A percentile compares a stretch with the other conserved stretches of the same genome.
Conservation (phyloP, 73 alveolate genomes). For the Paramecium pentaurelia region DNA sequence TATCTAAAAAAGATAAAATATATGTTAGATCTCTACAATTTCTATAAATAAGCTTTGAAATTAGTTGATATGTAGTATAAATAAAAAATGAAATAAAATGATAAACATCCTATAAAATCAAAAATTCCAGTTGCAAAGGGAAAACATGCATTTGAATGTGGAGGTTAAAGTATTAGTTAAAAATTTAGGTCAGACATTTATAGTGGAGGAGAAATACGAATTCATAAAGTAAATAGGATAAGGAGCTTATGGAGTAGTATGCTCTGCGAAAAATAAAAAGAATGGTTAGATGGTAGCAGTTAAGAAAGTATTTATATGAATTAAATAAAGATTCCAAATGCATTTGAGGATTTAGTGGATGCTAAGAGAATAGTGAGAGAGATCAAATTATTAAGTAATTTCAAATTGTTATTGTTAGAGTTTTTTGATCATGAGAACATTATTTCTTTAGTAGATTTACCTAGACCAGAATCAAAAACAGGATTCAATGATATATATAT, state of each 20-base stretch:
- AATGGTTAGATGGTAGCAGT: slow-evolving; percentile 87
- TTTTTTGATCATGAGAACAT: slow-evolving; percentile 89
- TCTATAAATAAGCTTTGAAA: neutral
- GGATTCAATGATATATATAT: slow-evolving; percentile 90
- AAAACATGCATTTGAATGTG: slow-evolving; percentile 62
- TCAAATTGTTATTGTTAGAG: slow-evolving; percentile 49
- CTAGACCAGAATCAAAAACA: slow-evolving; percentile 82
- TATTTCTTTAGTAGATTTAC: slow-evolving; percentile 73
- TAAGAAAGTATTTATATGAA: slow-evolving; percentile 72
- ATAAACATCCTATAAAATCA: neutral
- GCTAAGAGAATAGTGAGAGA: slow-evolving; percentile 88
- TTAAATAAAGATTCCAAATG: slow-evolving; percentile 67
- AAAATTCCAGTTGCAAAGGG: slow-evolving; percentile 37
- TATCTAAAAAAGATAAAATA: neutral
- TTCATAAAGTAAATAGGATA: slow-evolving; percentile 80
- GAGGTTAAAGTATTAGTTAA: slow-evolving; percentile 24
- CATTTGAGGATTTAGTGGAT: slow-evolving; percentile 81
- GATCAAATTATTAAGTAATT: slow-evolving; percentile 81
- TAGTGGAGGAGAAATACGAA: slow-evolving; percentile 78
- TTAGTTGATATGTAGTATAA: neutral
- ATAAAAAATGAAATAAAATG: neutral
- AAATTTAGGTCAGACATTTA: slow-evolving; percentile 59
- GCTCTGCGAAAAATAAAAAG: slow-evolving; percentile 82
- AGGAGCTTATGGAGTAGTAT: slow-evolving; percentile 94
- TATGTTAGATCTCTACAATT: neutral